Conservation (phyloP, 1,139 yeast species). For the Komagataea norvegica region DNA sequence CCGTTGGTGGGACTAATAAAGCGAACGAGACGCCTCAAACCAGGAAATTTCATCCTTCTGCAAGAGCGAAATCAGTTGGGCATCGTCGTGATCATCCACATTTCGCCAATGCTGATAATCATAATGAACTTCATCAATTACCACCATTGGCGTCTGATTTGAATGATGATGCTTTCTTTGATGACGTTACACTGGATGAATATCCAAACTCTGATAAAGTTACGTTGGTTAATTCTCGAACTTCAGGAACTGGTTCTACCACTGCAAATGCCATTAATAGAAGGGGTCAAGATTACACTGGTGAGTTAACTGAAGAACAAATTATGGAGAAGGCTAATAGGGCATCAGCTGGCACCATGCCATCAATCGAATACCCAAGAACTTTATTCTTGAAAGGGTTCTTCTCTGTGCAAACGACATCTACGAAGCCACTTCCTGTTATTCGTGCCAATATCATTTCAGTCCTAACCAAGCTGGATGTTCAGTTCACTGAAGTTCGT, state of each 20-base stretch:
- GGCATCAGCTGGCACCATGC: conserved; percentile 82
- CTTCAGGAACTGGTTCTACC: conserved; percentile 10
- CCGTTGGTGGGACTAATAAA: conserved; percentile 4
- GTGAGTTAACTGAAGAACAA: conserved; percentile 52
- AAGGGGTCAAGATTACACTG: conserved; percentile 8
- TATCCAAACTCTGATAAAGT: conserved; percentile 19
- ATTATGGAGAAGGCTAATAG: conserved; percentile 61
- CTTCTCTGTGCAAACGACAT: conserved; percentile 92
- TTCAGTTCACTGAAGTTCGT: conserved; percentile 81
- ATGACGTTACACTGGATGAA: conserved; percentile 55
- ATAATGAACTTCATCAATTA: conserved; percentile 19
- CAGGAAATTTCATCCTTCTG: conserved; percentile 67
- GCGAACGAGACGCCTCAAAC: conserved; percentile 23
- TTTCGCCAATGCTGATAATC: conserved; percentile 14
- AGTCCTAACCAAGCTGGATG: conserved; percentile 72
- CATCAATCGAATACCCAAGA: conserved; percentile 88
- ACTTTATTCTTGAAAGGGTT: conserved; percentile 91
- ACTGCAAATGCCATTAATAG: conserved; percentile 1
- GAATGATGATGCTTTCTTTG: conserved; percentile 52
- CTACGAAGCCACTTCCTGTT: conserved; percentile 86
- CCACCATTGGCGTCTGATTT: conserved; percentile 53
- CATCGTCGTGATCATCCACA: conserved; percentile 58
- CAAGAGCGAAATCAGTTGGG: conserved; percentile 86
- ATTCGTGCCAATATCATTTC: conserved; percentile 81
- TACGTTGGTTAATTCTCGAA: conserved; percentile 19